A percentile compares a stretch with the other conserved stretches of the same genome.
Conservation (phyloP, 257 asterid genomes). For the Buddleja alternifolia region DNA sequence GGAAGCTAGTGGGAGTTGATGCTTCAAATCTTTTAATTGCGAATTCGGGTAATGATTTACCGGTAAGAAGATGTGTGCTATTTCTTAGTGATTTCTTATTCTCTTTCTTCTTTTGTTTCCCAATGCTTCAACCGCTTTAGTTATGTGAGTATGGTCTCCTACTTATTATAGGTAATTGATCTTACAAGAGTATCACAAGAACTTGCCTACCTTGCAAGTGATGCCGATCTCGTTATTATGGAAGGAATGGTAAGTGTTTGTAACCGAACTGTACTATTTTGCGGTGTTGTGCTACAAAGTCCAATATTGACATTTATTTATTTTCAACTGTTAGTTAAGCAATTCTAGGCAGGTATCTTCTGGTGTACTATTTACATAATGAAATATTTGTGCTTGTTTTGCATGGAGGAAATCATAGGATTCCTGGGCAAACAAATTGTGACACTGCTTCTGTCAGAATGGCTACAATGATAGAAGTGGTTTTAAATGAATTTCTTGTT, state of each 20-base stretch:
- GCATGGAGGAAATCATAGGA: slow-evolving; percentile 1
- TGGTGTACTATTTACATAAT: neutral
- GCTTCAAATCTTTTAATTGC: slow-evolving; percentile 79
- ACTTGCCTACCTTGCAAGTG: slow-evolving; percentile 86
- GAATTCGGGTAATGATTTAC: slow-evolving; percentile 94
- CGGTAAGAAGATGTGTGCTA: slow-evolving; percentile 58
- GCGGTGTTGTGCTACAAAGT: neutral
- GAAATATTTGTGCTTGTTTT: neutral
- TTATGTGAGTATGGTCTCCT: slow-evolving; percentile 25
- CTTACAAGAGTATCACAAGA: slow-evolving; percentile 88
- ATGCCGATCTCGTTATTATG: slow-evolving; percentile 86
- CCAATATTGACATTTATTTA: neutral
- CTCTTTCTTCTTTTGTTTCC: neutral
- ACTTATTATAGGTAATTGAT: slow-evolving; percentile 68
- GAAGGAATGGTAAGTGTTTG: slow-evolving; percentile 88
- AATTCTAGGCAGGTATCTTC: neutral
- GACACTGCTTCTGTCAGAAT: neutral
- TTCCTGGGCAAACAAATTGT: neutral
- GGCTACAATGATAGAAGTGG: neutral
- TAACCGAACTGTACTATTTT: slow-evolving; percentile 13
- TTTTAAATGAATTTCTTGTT: slow-evolving; percentile 4
- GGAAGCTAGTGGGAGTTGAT: slow-evolving; percentile 83
- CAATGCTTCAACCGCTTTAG: slow-evolving; percentile 18
- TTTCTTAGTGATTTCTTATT: slow-evolving; percentile 14
- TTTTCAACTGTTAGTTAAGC: neutral